phyloP scores from a whole-genome alignment of 257 asterid species.

The Schizonepeta tenuifolia region DNA sequence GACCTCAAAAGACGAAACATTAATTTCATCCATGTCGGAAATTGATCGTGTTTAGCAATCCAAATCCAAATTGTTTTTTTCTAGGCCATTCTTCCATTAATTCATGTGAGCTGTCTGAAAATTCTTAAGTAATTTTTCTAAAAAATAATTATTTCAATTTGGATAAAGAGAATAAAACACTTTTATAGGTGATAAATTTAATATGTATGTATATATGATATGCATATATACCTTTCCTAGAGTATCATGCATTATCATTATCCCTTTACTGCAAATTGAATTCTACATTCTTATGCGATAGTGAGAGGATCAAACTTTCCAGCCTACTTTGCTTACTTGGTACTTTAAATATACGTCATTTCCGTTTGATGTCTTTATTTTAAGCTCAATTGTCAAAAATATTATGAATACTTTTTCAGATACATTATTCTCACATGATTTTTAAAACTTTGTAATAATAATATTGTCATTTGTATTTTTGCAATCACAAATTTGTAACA shows the following conservation, averaged over 20 bases:
- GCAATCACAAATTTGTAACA: no score
- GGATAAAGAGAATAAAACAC: slow-evolving; percentile 21
- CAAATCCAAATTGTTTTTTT: slow-evolving; percentile 12
- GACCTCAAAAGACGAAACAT: background rate
- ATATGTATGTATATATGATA: background rate
- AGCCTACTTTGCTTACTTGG: background rate
- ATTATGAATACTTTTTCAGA: no score
- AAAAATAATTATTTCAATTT: slow-evolving; percentile 15
- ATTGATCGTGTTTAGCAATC: background rate
- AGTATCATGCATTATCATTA: background rate
- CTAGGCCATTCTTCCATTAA: slow-evolving; percentile 16
- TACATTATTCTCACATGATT: no score
- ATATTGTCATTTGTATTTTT: no score
- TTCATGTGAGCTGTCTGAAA: slow-evolving; percentile 35
- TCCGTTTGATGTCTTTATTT: no score
- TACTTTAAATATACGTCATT: no score
- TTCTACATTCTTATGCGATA: slow-evolving; percentile 11
- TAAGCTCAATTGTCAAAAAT: no score
- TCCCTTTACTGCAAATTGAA: background rate
- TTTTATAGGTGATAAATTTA: background rate
- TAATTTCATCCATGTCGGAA: background rate
- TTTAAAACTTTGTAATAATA: no score
- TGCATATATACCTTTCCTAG: background rate
- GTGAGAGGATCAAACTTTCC: slow-evolving; percentile 10
- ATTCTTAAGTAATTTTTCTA: slow-evolving; percentile 16